Conservation (phyloP, 2,329 filamentous ascomycete species). For the Cordyceps cicadae region DNA sequence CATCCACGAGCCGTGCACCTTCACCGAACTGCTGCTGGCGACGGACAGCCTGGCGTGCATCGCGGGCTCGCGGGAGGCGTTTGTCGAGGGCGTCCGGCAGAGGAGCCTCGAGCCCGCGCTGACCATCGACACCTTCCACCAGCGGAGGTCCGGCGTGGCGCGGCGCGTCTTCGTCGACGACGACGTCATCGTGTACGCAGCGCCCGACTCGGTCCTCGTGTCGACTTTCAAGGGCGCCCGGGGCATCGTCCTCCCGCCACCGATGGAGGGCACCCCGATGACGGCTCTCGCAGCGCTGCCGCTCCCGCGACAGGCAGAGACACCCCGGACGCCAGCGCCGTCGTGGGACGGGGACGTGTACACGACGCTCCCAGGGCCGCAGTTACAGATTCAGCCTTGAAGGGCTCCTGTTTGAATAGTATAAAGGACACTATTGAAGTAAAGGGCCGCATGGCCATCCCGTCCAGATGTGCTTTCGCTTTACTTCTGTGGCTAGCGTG, state of each 20-base stretch:
- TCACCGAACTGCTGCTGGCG: conserved; percentile 5
- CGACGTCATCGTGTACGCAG: conserved; percentile 6
- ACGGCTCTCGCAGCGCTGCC: not conserved
- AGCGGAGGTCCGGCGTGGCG: not conserved
- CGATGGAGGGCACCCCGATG: not conserved
- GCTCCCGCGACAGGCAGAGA: not conserved
- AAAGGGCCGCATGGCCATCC: not conserved
- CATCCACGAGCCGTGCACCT: conserved; percentile 12
- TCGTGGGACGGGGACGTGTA: conserved; percentile 6
- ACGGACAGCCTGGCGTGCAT: conserved; percentile 6
- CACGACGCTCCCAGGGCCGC: conserved; percentile 1
- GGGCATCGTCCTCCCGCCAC: not conserved
- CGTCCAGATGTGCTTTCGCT: not conserved
- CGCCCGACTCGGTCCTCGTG: conserved; percentile 2
- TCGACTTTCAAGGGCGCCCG: not conserved
- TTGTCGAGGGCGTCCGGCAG: not conserved
- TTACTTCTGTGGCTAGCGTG: not conserved
- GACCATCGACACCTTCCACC: conserved; percentile 8
- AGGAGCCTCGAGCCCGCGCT: conserved; percentile 1
- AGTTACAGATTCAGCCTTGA: not conserved
- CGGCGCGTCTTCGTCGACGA: conserved; percentile 11
- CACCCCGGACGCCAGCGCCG: not conserved
- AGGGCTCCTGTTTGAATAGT: not conserved
- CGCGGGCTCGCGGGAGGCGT: not conserved
- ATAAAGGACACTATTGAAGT: not conserved